Base-by-base conservation (phyloP, 495 filamentous ascomycete species). In the Letharia lupina region DNA sequence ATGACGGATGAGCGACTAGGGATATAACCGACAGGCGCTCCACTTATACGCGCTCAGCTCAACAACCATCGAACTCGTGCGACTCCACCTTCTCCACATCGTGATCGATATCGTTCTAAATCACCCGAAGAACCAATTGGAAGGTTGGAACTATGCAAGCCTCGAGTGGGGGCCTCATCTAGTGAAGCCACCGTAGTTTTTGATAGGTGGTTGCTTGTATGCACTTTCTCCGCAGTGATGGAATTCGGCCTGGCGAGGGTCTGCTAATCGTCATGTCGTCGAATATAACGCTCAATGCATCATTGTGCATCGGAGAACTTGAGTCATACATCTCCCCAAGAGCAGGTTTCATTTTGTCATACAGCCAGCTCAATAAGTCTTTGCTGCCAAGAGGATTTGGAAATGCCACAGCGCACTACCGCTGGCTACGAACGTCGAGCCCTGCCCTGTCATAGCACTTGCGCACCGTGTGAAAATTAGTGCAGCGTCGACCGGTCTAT, bases 281-380 rank as follows among this genome's bases (percentile, higher is more conserved):
- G 54, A 57, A 37, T 10, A 37, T 0, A 16, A 10, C 13, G 3
- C 16, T 20, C 54, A 37, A 57, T 37, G 54, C 54, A 37, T 57
- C 15, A 57, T 37, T 57, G 16, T 57, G 54, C 54, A 57, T 57
- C 54, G 54, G 54, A 57, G 33, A 20, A n/a, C 20, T 57, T 20
- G 31, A 57, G 54, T 57, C 54, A 57, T 37, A 8, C 8, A 37
- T 37, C 3, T 2, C 16, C 3, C 3, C 7, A 20, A 20, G 10
- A 37, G 39, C 28, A 35, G 31, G 31, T 56, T 56, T 10, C 15
- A 11, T n/a, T 37, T 10, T 2, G 5, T 33, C 5, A 16, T 18
- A 18, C 12, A 31, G 12, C 13, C n/a, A 52, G 9, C 10, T 28
- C 2, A 23, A 52, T 12, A 15, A 54, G 0, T 28, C 23, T 28